Conservation (phyloP, 805 yeast species). For the Lipomyces lipofer region DNA sequence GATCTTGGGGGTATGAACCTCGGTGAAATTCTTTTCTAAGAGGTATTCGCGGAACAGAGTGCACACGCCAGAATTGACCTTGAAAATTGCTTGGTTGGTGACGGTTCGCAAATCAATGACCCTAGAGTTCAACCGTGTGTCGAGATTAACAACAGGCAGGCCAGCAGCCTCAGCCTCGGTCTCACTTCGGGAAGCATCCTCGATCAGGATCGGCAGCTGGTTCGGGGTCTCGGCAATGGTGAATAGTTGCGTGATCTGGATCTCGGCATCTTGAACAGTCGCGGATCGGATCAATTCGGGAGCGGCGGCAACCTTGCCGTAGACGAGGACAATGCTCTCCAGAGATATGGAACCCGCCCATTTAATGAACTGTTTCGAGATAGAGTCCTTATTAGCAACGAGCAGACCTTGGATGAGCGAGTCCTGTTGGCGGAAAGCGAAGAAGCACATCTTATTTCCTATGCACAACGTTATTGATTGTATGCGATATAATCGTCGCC, state of each 20-base stretch:
- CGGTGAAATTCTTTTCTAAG: conserved; percentile 66
- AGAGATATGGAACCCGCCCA: conserved; percentile 85
- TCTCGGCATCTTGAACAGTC: conserved; percentile 87
- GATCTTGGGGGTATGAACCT: conserved; percentile 94
- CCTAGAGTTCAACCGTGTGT: conserved; percentile 91
- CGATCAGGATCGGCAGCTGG: conserved; percentile 89
- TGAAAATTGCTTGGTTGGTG: conserved; percentile 96
- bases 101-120: conserved; percentile 96
- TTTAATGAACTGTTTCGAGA: conserved; percentile 94
- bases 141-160: conserved; percentile 91
- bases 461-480: neutral
- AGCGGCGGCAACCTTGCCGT: conserved; percentile 80
- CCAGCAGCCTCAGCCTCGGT: conserved; percentile 81
- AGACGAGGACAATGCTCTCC: conserved; percentile 89
- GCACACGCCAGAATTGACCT: conserved; percentile 87
- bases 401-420: conserved; percentile 80
- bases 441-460: conserved; percentile 85
- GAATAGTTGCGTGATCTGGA: conserved; percentile 69
- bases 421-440: conserved; percentile 88
- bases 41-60: conserved; percentile 87
- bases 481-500: no score
- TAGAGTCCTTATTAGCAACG: conserved; percentile 67
- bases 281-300: conserved; percentile 87
- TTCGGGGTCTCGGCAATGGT: conserved; percentile 86
- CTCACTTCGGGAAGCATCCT: conserved; percentile 95